Base-by-base conservation (phyloP, 495 filamentous ascomycete genomes). In the Jackrogersella minutella region DNA sequence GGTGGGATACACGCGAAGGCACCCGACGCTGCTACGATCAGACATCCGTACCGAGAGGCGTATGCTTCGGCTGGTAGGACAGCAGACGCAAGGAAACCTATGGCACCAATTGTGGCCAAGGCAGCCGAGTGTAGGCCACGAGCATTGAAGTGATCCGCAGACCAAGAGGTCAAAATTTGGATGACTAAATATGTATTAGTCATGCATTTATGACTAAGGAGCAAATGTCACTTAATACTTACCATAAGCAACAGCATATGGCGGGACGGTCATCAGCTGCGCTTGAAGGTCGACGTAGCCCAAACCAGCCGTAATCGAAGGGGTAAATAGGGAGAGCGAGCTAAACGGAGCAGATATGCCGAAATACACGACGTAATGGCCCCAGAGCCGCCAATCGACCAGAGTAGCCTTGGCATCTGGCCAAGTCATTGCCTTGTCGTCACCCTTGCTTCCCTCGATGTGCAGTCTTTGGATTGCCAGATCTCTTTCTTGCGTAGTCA, bases 311-410 rank as follows among this genome's bases (percentile, higher is more conserved):
- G 94, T 89, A 66, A 95, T 94, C 3, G 87, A 88, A 1, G 92
- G 92, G 0, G 92, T 82, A 74, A 96, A 95, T 2, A 96, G 80
- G 1, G 88, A 90, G 69, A 94, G 92, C 2, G 89, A 90, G 72
- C 93, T 93, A n/a, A 96, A 82, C 9, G 88, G 77, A 62, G 77
- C 78, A 11, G 74, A 73, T 28, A 73, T 74, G 24, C 89, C 89
- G 82, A 91, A 91, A 53, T 90, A 91, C 19, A 91, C 86, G 13
- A 90, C 57, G 39, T 86, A 85, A 1, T 85, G 88, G 1, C 80
- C 74, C 76, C 82, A 93, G 6, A 89, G 92, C 69, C 93, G 91
- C 85, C 88, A 92, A 65, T 94, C 91, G 50, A 80, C 85, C 3
- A 93, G 68, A 31, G 86, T 85, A 1, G 81, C 80, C 85, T 86